Base-by-base conservation (phyloP, 2,329 filamentous ascomycete species). In the Phoma sp. region DNA sequence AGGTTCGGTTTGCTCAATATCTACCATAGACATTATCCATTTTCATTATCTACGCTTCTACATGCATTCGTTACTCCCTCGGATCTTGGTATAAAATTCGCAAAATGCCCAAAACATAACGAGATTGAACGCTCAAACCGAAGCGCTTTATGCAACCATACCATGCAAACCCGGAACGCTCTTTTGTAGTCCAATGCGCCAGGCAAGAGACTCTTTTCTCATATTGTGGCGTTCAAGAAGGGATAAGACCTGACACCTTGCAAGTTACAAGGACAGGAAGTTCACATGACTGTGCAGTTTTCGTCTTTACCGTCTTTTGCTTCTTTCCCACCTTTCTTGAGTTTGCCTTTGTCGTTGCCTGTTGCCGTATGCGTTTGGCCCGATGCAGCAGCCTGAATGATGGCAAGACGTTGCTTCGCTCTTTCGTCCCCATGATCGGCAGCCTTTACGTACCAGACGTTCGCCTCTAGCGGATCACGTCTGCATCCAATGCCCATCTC, bases 401-500 rank as follows among this genome's bases (percentile, higher is more conserved):
- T 91, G 17, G 89, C 87, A 47, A 99, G 82, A 21, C 95, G 86
- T 68, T 95, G 89, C 74, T 89, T 93, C 43, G 95, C 95, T 53
- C 92, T 86, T 66, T 95, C 91, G 68, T 98, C 93, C 39, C 93
- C 95, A 42, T 91, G 86, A 63, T 96, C 93, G 14, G 95, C 93
- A 5, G 95, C 95, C 75, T 91, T 91, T 64, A 99, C 93, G 73
- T 99, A 99, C 93, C 93, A 98, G 26, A 96, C 91, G 69, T 99
- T 99, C 64, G 95, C 93, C 75, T 97, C 93, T 36, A 99, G 84
- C n/a, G 93, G 87, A 73, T 99, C 95, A 42, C 92, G 87, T 30
- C 92, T 90, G 74, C 92, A 97, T 42, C 95, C 95, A 65, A 99
- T 97, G 59, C 95, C 95, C 91, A 96, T 96, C 75, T 99, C 95